Evolutionary conservation across 228 moss, liverwort and hornwort species (phyloP), one percentile per base, ranked within the genome.

Genomic region (Sphagnum fallax): DNA sequence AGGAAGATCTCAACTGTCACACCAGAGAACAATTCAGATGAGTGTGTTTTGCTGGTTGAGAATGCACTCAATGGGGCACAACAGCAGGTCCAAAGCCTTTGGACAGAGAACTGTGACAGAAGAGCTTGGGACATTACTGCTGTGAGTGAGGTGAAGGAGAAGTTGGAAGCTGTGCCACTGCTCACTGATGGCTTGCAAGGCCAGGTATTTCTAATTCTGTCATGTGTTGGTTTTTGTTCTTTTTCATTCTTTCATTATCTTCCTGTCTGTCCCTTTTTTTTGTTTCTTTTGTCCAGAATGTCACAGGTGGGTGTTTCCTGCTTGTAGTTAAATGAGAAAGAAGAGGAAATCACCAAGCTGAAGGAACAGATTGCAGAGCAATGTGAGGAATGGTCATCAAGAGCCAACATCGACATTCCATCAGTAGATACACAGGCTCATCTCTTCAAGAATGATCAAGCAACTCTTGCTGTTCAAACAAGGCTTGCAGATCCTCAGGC

Each of bases 361-460:
- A 85, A 82, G 73, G 85, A 85, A 69, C 79, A 79, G 68, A 81
- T 79, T 72, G 78, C 85, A 53, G 81, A 85, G 63, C 85, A 85
- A 72, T 75, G 76, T 61, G 85, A 85, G 72, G 79, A 82, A 15
- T 82, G 81, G 85, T 32, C 32, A 32, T 32, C 32, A 32, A 32
- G 32, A 32, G 32, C 32, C 32, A 32, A 32, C 32, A 32, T 32
- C 2, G 2, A 32, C 32, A 32, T 32, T 32, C 32, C 32, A 32
- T 32, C 32, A 32, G 32, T 32, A 32, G 32, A 32, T 32, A 32
- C 32, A 32, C 2, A 1, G 32, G 32, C 32, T 32, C 32, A 32
- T 32, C 32, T 32, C 32, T 2, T 32, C 32, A 32, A 32, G 32
- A 32, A 32, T 32, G 32, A 32, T 32, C 32, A 2, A 2, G 32